Base-by-base conservation (phyloP, 2,329 filamentous ascomycete species). In the Chrysoporthe deuterocubensis region DNA sequence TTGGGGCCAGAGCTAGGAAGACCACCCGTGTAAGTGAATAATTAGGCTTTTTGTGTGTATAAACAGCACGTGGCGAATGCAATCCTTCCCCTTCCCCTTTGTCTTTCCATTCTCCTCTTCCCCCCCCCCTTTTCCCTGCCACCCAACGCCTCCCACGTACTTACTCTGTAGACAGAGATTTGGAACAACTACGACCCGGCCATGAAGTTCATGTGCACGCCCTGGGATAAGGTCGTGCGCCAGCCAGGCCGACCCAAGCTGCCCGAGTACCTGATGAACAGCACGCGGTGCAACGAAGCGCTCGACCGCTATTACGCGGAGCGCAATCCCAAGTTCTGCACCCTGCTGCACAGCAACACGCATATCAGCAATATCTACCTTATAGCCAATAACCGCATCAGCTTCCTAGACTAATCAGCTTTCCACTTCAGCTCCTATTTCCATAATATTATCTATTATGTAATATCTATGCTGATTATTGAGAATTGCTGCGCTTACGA, bases 371-470 rank as follows among this genome's bases (percentile, higher is more conserved):
- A 79, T 72, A 77, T 76, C 1, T 79, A 75, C 70, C 64, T 78
- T 3, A 40, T 62, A 7, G 69, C 68, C 32, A 71, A 71, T 11
- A 74, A 71, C 5, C 70, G 21, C 67, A 65, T 52, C 48, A 21
- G 48, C 11, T 80, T 79, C 71, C 73, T 80, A 26, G 78, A 80
- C 71, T 80, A 76, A 75, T 77, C 79, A 70, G 73, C 74, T 58
- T 74, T 78, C 21, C 75, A 78, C 68, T 74, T 77, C 64, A 76
- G 77, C 42, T 77, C 76, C 2, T 73, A 73, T 7, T 78, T 81
- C 68, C 78, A 80, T 67, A 78, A 81, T 64, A 69, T 80, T 16
- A 71, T 75, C 0, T 80, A 80, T 69, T 78, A 76, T 68, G 67
- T 80, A 46, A 74, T 67, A 2, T 74, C 76, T 40, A 74, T 76